A percentile compares a stretch with the other conserved stretches of the same genome.
Conservation (phyloP, 176 grass and related monocot genomes). For the Ananas comosus region DNA sequence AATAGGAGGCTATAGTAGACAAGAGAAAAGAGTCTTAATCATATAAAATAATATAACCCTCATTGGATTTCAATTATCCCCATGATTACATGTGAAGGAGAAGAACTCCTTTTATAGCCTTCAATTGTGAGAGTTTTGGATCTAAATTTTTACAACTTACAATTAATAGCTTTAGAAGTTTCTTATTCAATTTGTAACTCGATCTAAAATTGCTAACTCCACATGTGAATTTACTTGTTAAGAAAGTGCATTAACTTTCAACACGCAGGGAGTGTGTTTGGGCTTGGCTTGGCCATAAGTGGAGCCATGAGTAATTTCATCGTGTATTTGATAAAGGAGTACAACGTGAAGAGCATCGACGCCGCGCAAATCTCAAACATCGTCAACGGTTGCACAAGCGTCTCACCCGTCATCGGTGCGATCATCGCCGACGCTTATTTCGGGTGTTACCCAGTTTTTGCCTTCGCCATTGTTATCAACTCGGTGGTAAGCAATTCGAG, state of each 20-base stretch:
- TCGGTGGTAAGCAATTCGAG: not conserved
- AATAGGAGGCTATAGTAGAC: too few species aligned
- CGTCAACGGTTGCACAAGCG: not conserved
- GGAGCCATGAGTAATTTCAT: not conserved
- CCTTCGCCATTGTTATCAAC: not conserved
- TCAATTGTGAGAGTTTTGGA: too few species aligned
- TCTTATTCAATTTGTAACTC: too few species aligned
- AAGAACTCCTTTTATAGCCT: too few species aligned
- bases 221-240: too few species aligned
- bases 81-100: too few species aligned
- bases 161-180: too few species aligned
- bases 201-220: too few species aligned
- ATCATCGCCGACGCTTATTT: constrained; percentile 1
- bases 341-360: not conserved
- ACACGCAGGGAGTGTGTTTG: not conserved
- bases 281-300: not conserved
- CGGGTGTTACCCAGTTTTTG: not conserved
- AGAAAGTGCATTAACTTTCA: not conserved
- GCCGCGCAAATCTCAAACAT: not conserved
- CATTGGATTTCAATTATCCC: too few species aligned
- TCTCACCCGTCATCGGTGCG: not conserved
- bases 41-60: too few species aligned
- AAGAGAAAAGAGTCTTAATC: too few species aligned
- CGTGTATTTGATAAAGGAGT: not conserved
- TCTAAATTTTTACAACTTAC: too few species aligned